Evolutionary conservation across 2,329 filamentous ascomycete genomes (phyloP).

Genomic region (Elsinoe arachidis): DNA sequence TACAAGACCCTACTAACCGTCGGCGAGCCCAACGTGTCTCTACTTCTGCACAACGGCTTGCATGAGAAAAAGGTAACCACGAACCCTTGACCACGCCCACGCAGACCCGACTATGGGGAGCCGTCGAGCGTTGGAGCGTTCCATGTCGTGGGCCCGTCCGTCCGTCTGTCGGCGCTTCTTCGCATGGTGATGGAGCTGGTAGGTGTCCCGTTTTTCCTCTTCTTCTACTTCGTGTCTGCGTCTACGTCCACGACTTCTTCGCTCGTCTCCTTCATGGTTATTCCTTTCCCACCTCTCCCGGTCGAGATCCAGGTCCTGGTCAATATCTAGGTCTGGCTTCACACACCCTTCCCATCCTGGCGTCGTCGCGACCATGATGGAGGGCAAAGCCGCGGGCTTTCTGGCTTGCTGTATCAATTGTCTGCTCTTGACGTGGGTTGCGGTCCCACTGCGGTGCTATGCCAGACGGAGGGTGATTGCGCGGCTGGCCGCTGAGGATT

Average conservation of each 20-base stretch:
- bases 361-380: background rate
- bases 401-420: slow-evolving; percentile 8
- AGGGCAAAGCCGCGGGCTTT: slow-evolving; percentile 2
- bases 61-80: background rate
- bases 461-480: slow-evolving; percentile 4
- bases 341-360: background rate
- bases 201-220: background rate
- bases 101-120: too few relatives aligned
- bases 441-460: slow-evolving; percentile 10
- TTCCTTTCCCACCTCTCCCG: background rate
- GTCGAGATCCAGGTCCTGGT: background rate
- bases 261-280: background rate
- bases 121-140: background rate
- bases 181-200: background rate
- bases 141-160: background rate
- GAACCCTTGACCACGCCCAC: background rate
- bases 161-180: background rate
- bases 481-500: slow-evolving; percentile 13
- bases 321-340: too few relatives aligned
- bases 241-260: background rate
- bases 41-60: background rate
- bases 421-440: slow-evolving; percentile 5
- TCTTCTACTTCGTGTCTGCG: background rate
- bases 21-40: background rate
- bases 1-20: background rate